A percentile compares a stretch with the other conserved stretches of the same genome.
Evolutionary conservation across 768 basidiomycete genomes (phyloP).

Genomic region (Leccinum obscurum): DNA sequence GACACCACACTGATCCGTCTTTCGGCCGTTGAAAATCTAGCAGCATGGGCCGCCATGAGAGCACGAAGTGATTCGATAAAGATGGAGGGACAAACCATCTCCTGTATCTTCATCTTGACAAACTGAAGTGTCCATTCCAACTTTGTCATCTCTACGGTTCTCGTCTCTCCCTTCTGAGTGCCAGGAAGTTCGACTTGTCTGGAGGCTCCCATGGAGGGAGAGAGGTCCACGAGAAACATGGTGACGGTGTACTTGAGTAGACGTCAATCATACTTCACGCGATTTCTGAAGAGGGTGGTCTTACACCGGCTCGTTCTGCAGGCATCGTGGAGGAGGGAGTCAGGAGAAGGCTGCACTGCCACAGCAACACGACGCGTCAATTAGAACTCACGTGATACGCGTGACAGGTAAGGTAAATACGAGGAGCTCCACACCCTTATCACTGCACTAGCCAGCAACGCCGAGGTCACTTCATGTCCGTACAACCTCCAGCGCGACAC

Average conservation of each 20-base stretch:
- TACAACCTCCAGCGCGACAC: too few species aligned
- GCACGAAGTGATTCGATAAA: background rate
- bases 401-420: slow-evolving; percentile 10
- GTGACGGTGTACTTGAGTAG: slow-evolving; percentile 71
- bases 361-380: slow-evolving; percentile 27
- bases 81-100: slow-evolving; percentile 61
- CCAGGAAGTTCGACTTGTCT: slow-evolving; percentile 57
- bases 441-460: too few species aligned
- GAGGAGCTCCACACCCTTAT: too few species aligned
- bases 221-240: slow-evolving; percentile 88
- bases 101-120: slow-evolving; percentile 87
- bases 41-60: background rate
- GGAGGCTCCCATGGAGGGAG: slow-evolving; percentile 76
- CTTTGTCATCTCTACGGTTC: slow-evolving; percentile 64
- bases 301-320: slow-evolving; percentile 77
- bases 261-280: slow-evolving; percentile 3
- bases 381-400: slow-evolving; percentile 36
- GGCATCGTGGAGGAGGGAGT: slow-evolving; percentile 51
- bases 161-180: slow-evolving; percentile 50
- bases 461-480: too few species aligned
- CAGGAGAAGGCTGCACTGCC: slow-evolving; percentile 10
- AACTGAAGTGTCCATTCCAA: slow-evolving; percentile 83
- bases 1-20: slow-evolving; percentile 94
- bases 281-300: slow-evolving; percentile 21
- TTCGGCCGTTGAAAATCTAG: slow-evolving; percentile 88